Evolutionary conservation across 2,329 filamentous ascomycete genomes (phyloP).

Genomic region (Calonectria leucothoes): DNA sequence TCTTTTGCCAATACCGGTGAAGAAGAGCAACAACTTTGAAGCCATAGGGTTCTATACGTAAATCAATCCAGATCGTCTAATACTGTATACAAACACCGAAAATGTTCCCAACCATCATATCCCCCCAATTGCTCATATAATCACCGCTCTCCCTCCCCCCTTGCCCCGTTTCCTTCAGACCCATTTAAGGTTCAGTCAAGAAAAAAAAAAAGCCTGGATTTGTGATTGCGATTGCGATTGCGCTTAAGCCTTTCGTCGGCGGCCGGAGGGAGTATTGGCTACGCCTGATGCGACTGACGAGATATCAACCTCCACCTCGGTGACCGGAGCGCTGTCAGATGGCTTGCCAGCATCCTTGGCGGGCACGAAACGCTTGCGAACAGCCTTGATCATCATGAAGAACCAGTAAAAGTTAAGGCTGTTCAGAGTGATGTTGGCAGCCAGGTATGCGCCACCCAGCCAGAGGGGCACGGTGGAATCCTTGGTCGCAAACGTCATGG

Average conservation of each 20-base stretch:
- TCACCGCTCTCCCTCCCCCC: too few species aligned
- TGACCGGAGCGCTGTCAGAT: constrained; percentile 32
- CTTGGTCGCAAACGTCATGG: constrained; percentile 59
- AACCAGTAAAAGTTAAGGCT: constrained; percentile 88
- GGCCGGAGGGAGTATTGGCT: constrained; percentile 29
- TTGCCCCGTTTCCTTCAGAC: too few species aligned
- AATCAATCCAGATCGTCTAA: neutral
- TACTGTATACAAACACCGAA: neutral
- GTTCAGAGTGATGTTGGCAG: constrained; percentile 79
- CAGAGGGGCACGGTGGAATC: constrained; percentile 72
- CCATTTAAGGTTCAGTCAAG: neutral
- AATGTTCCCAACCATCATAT: neutral
- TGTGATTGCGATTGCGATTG: too few species aligned
- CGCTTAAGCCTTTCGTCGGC: constrained; percentile 45
- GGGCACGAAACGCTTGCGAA: constrained; percentile 79
- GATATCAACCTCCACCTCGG: constrained; percentile 44
- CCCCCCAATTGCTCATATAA: neutral
- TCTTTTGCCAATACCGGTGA: neutral
- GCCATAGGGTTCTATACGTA: neutral
- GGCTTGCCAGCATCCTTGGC: constrained; percentile 46
- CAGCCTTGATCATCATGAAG: constrained; percentile 84
- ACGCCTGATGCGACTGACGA: constrained; percentile 45
- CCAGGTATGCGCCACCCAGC: constrained; percentile 76
- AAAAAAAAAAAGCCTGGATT: too few species aligned
- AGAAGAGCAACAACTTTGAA: neutral